Percentiles rank a stretch among this genome's conserved stretches.
Conservation (phyloP, 2,329 filamentous ascomycete genomes). For the Cladobotryum mycophilum region DNA sequence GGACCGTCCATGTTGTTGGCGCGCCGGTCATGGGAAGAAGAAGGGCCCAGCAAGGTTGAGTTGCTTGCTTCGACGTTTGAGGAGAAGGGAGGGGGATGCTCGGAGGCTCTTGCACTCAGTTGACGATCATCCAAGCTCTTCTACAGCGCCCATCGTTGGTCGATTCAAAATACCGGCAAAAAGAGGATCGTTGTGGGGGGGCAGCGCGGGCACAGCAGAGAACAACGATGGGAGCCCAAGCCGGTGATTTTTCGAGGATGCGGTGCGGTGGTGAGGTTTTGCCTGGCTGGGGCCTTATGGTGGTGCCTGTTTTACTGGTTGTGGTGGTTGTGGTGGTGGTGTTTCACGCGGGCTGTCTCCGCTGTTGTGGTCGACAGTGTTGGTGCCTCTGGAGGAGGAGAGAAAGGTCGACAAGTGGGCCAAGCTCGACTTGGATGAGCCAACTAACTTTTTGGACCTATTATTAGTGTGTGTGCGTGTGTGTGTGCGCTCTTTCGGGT, state of each 20-base stretch:
- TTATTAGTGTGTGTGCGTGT: not conserved
- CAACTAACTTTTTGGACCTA: no score
- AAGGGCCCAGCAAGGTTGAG: conserved; percentile 4
- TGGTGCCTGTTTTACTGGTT: not conserved
- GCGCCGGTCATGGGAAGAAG: conserved; percentile 14
- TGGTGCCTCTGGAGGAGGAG: no score
- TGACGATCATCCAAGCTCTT: conserved; percentile 18
- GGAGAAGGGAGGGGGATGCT: not conserved
- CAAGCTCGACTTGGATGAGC: no score
- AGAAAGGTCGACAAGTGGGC: no score
- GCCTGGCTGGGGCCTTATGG: conserved; percentile 5
- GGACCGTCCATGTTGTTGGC: conserved; percentile 47
- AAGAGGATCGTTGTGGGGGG: not conserved
- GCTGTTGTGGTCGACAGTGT: no score
- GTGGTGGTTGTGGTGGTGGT: no score
- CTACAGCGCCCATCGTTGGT: conserved; percentile 28
- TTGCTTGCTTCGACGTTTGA: conserved; percentile 7
- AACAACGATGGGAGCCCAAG: not conserved
- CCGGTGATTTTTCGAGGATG: conserved; percentile 2
- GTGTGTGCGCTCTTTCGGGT: not conserved
- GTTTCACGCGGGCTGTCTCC: no score
- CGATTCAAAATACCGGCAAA: not conserved
- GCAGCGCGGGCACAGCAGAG: not conserved
- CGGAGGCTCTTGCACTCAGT: conserved; percentile 11
- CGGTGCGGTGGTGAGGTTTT: conserved; percentile 4